These are phyloP conservation scores for Fusarium dimerum DNA, from an alignment of 2,329 filamentous ascomycete genomes.

Conservation along the genomic window DNA sequence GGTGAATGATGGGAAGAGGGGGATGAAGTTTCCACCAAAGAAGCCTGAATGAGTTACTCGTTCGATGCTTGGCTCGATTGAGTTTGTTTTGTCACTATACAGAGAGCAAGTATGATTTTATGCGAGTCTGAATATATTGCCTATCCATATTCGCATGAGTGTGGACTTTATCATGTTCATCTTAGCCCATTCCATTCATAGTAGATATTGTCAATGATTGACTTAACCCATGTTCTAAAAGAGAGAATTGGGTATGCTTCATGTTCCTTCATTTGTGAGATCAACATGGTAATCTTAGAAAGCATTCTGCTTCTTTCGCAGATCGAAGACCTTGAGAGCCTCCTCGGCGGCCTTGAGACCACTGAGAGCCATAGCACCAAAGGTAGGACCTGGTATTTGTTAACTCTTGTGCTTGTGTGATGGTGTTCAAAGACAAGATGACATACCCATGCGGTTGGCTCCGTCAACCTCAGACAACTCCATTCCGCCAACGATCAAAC, in stretches of 20 bases:
- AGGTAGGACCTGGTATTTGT: constrained; percentile 60
- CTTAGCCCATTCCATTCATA: too few species aligned
- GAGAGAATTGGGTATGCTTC: too few species aligned
- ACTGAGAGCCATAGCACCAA: constrained; percentile 84
- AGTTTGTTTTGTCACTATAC: not conserved
- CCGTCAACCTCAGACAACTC: constrained; percentile 89
- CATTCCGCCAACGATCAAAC: constrained; percentile 93
- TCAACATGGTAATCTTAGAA: constrained; percentile 37
- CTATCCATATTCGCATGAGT: too few species aligned
- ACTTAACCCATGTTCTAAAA: too few species aligned
- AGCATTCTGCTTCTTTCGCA: constrained; percentile 76
- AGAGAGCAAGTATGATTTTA: too few species aligned
- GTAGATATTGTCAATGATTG: too few species aligned
- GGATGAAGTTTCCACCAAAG: constrained; percentile 39
- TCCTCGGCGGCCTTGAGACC: constrained; percentile 93
- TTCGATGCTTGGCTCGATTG: not conserved
- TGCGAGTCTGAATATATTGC: too few species aligned
- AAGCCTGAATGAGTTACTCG: not conserved
- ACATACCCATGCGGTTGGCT: constrained; percentile 80
- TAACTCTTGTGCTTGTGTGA: not conserved
- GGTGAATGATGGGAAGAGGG: constrained; percentile 27
- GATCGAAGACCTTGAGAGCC: constrained; percentile 74
- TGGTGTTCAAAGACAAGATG: too few species aligned
- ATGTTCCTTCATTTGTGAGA: too few species aligned
- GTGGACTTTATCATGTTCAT: too few species aligned